A percentile compares a stretch with the other conserved stretches of the same genome.
phyloP scores from a whole-genome alignment of 1,284 basidiomycete species.

The Leccinum colubrinum region DNA sequence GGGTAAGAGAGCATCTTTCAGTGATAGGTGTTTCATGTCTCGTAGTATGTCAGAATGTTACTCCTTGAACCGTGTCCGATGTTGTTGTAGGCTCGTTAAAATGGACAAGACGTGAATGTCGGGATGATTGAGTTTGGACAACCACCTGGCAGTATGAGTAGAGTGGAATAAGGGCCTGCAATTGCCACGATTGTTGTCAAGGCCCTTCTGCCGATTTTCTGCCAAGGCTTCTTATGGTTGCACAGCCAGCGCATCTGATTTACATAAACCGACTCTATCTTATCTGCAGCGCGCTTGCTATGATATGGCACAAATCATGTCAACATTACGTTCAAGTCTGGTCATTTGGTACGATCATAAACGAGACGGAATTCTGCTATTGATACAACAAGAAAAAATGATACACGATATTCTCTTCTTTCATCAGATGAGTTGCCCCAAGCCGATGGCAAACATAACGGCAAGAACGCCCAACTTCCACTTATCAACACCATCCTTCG shows the following conservation, averaged over 20 bases:
- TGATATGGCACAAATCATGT: not conserved
- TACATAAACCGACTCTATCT: not conserved
- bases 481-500: not conserved
- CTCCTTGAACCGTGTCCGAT: not conserved
- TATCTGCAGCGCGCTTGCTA: not conserved
- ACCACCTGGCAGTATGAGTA: not conserved
- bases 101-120: not conserved
- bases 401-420: not conserved
- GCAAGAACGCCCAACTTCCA: constrained; percentile 9
- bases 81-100: not conserved
- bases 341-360: not conserved
- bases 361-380: not conserved
- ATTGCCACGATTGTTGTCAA: not conserved
- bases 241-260: constrained; percentile 14
- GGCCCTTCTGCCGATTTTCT: not conserved
- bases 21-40: constrained; percentile 35
- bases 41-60: not conserved
- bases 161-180: not conserved
- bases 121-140: not conserved
- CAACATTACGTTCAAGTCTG: not conserved
- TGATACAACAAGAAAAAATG: constrained; percentile 5
- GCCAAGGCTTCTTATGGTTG: not conserved
- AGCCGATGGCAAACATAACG: not conserved
- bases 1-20: constrained; percentile 56
- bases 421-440: constrained; percentile 16